Percentiles rank a stretch among this genome's conserved stretches.
Conservation (phyloP, 1,284 basidiomycete species). For the Fomes fomentarius region DNA sequence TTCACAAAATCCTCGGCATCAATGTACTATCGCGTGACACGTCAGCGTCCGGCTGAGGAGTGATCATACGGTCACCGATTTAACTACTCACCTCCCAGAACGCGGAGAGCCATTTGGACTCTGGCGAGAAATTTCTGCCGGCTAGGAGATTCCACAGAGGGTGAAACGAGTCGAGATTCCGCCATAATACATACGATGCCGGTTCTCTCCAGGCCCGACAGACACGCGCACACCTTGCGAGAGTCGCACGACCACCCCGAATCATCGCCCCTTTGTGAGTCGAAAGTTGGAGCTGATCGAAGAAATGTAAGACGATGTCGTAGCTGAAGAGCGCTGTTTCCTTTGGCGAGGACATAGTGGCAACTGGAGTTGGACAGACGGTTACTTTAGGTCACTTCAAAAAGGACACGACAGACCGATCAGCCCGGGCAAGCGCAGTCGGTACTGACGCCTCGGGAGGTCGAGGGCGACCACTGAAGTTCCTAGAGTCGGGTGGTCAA, state of each 20-base stretch:
- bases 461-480: too few relatives aligned
- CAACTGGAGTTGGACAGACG: too few relatives aligned
- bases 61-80: background rate
- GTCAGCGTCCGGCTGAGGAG: background rate
- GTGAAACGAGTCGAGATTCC: conserved; percentile 10
- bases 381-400: too few relatives aligned
- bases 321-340: conserved; percentile 1
- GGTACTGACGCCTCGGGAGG: too few relatives aligned
- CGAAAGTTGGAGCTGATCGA: conserved; percentile 8
- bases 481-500: too few relatives aligned
- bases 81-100: conserved; percentile 17
- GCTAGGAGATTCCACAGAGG: conserved; percentile 19
- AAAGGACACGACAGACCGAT: too few relatives aligned
- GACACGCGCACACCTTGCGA: conserved; percentile 17
- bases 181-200: conserved; percentile 17
- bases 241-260: background rate
- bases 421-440: too few relatives aligned
- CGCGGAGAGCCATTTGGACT: conserved; percentile 10
- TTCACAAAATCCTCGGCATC: conserved; percentile 14
- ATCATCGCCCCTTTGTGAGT: background rate
- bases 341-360: background rate
- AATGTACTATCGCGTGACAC: background rate
- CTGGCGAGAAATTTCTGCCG: conserved; percentile 10
- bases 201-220: conserved; percentile 17
- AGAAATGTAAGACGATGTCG: conserved; percentile 14